These are phyloP conservation scores for Nakazawaea molendinolei DNA, from an alignment of 805 yeast genomes.

Conservation along the genomic window DNA sequence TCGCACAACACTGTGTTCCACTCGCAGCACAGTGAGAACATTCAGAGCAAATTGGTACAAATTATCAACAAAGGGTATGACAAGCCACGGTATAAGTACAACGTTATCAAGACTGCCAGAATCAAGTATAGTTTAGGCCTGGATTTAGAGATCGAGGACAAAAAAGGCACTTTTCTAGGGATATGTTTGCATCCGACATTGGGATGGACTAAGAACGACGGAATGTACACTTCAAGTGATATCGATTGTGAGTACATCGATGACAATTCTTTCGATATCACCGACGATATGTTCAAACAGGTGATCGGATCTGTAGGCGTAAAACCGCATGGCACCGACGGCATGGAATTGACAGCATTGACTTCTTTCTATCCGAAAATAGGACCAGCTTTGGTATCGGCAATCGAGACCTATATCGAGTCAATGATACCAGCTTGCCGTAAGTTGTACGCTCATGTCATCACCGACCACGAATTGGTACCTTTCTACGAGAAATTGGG, in stretches of 20 bases:
- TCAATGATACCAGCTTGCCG: conserved; percentile 14
- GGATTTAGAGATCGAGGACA: conserved; percentile 20
- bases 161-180: conserved; percentile 18
- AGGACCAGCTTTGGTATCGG: conserved; percentile 23
- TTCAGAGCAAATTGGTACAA: conserved; percentile 19
- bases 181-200: conserved; percentile 21
- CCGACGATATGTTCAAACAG: conserved; percentile 14
- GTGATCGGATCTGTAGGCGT: conserved; percentile 30
- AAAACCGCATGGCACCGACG: conserved; percentile 19
- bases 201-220: conserved; percentile 3
- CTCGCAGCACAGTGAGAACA: not conserved
- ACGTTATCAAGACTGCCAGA: conserved; percentile 34
- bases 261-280: conserved; percentile 14
- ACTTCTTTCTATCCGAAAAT: conserved; percentile 42
- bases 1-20: conserved; percentile 7
- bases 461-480: conserved; percentile 42
- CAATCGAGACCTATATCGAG: conserved; percentile 13
- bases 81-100: conserved; percentile 37
- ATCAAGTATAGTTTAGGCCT: conserved; percentile 25
- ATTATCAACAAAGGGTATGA: conserved; percentile 46
- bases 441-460: conserved; percentile 32
- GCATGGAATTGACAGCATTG: conserved; percentile 43
- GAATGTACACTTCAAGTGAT: conserved; percentile 11
- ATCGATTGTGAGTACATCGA: conserved; percentile 10
- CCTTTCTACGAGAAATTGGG: conserved; percentile 38